Evolutionary conservation across 371 early-diverging fungal species (phyloP), one percentile per base, ranked within the genome.

Genomic region (Apophysomyces variabilis): DNA sequence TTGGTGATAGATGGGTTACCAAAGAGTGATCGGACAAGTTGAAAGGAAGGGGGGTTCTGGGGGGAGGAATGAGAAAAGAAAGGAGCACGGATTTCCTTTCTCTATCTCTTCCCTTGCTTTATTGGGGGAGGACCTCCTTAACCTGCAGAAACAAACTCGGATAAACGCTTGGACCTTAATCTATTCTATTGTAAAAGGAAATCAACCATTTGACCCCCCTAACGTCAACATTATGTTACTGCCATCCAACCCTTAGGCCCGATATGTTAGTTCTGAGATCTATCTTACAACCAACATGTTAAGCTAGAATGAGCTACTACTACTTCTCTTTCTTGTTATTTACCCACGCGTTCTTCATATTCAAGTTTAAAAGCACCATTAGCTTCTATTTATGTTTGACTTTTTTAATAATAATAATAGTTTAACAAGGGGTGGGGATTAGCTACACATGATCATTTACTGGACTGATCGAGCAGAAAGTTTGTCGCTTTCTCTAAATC

Each of bases 401-500:
- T 18, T n/a, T 61, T 38, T 13, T 60, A 43, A 13, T 50, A 47
- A 62, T 61, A 14, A 5, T 60, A 43, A 13, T 50, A 47, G 54
- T 54, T 62, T 62, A 50, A 21, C 46, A 50, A 18, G 65, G 50
- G 35, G 21, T 14, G 11, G 36, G 32, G 32, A 26, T 3, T 26
- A 26, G 32, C 32, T n/a, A 44, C 46, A 46, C 35, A 61, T 36
- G 46, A 54, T 64, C 63, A 70, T 62, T 68, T 58, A 62, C 65
- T 70, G n/a, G 69, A 58, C 67, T 76, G 70, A 72, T 90, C 92
- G 32, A 90, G 69, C 59, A 91, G 76, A 66, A 82, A 91, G 73
- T 91, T 89, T 61, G 85, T 85, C n/a, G 91, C 90, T 65, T 85
- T 87, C 65, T 85, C 84, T 16, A 90, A 54, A 61, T 91, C 89